These are phyloP conservation scores for Coprinopsis sp. DNA, from an alignment of 768 basidiomycete species.

Conservation along the genomic window DNA sequence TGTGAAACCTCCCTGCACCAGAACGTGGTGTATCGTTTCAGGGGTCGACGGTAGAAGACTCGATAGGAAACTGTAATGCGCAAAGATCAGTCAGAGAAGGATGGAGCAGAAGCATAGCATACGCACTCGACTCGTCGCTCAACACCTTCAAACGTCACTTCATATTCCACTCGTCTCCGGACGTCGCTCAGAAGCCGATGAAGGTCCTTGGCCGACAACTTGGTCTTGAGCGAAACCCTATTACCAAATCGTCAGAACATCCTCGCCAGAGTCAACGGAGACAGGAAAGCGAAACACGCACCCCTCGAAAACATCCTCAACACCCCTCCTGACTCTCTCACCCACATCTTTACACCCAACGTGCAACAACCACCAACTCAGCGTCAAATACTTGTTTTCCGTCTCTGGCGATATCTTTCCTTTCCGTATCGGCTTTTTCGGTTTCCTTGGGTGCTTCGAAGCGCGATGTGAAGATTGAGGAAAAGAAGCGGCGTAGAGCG, in stretches of 20 bases:
- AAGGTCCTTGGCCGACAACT: constrained; percentile 66
- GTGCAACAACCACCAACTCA: constrained; percentile 18
- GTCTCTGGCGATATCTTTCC: constrained; percentile 51
- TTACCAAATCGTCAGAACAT: background rate
- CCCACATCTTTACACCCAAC: constrained; percentile 20
- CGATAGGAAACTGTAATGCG: constrained; percentile 55
- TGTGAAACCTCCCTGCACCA: constrained; percentile 57
- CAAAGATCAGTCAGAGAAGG: constrained; percentile 1
- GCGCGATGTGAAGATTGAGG: too few species aligned
- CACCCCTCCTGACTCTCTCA: constrained; percentile 16
- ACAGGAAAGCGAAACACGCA: constrained; percentile 31
- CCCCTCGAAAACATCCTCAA: constrained; percentile 69
- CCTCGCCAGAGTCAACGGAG: background rate
- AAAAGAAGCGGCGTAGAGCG: too few species aligned
- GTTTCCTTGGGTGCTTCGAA: too few species aligned
- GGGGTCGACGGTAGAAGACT: constrained; percentile 73
- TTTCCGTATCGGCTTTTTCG: constrained; percentile 5
- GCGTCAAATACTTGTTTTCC: constrained; percentile 37
- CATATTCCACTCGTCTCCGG: constrained; percentile 70
- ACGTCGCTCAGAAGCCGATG: constrained; percentile 68
- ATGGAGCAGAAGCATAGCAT: constrained; percentile 6
- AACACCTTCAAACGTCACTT: constrained; percentile 55
- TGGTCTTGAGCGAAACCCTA: constrained; percentile 81
- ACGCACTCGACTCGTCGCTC: constrained; percentile 55
- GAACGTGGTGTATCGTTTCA: constrained; percentile 63